Evolutionary conservation across 2,329 filamentous ascomycete species (phyloP).

Genomic region (Talaromyces pinophilus): DNA sequence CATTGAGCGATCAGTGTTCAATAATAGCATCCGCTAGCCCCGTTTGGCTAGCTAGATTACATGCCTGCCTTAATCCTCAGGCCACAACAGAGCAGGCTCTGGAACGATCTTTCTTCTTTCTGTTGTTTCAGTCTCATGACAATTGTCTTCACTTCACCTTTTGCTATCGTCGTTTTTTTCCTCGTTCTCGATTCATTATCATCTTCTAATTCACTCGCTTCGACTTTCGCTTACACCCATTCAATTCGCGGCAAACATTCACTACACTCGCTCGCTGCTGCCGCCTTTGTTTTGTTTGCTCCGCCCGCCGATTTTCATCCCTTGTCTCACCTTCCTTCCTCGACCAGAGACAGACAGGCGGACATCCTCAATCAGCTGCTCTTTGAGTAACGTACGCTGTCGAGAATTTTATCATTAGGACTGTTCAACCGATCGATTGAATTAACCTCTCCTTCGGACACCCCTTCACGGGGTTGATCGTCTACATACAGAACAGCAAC

Average conservation of each 20-base stretch:
- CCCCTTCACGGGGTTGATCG: constrained; percentile 20
- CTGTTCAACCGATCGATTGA: background rate
- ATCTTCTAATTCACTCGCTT: constrained; percentile 9
- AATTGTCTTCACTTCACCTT: background rate
- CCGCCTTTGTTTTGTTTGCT: background rate
- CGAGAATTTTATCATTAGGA: background rate
- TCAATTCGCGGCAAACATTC: background rate
- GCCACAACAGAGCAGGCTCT: background rate
- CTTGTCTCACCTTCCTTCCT: constrained; percentile 16
- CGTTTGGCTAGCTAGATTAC: background rate
- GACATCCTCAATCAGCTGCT: background rate
- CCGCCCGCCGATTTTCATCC: constrained; percentile 2
- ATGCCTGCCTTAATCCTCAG: constrained; percentile 5
- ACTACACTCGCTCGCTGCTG: constrained; percentile 9
- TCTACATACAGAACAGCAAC: constrained; percentile 18
- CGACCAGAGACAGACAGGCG: background rate
- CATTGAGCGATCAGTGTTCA: constrained; percentile 16
- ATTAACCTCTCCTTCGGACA: constrained; percentile 8
- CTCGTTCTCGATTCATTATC: background rate
- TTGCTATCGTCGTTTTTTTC: background rate
- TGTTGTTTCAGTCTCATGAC: background rate
- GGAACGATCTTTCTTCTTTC: constrained; percentile 17
- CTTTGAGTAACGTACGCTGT: background rate
- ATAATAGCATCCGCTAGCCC: constrained; percentile 12
- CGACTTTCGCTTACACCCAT: constrained; percentile 7